Evolutionary conservation across 2,329 filamentous ascomycete species (phyloP).

Genomic region (Fusarium sp.): DNA sequence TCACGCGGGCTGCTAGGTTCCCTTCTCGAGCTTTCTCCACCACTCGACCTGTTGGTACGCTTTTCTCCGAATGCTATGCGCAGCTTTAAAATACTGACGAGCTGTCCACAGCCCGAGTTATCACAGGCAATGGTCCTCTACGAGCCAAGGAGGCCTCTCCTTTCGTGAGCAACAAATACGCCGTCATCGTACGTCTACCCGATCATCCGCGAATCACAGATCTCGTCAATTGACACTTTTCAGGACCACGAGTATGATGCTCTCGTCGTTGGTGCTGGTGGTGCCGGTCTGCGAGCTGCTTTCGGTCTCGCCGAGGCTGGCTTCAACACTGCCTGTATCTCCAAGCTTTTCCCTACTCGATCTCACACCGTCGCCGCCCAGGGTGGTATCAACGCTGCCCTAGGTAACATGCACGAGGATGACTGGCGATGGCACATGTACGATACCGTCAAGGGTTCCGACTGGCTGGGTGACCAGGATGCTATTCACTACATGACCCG

Average conservation of each 20-base stretch:
- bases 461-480: conserved; percentile 97
- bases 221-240: conserved; percentile 39
- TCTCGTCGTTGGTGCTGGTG: conserved; percentile 88
- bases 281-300: conserved; percentile 82
- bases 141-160: conserved; percentile 93
- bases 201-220: conserved; percentile 1
- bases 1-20: conserved; percentile 70
- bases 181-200: conserved; percentile 79
- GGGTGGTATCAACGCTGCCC: conserved; percentile 87
- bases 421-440: conserved; percentile 99
- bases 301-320: conserved; percentile 89
- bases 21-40: conserved; percentile 86
- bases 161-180: conserved; percentile 89
- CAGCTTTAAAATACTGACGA: conserved; percentile 31
- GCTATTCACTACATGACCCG: conserved; percentile 99
- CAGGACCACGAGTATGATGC: conserved; percentile 99
- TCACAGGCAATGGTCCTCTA: conserved; percentile 80
- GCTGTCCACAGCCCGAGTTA: conserved; percentile 74
- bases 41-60: conserved; percentile 80
- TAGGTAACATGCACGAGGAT: conserved; percentile 97
- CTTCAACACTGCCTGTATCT: conserved; percentile 90
- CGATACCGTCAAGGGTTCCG: conserved; percentile 96
- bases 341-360: conserved; percentile 87
- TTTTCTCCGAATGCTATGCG: conserved; percentile 12
- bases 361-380: conserved; percentile 85